These are phyloP conservation scores for Kurtzmaniella quercitrusa DNA, from an alignment of 1,139 yeast species.

Conservation along the genomic window DNA sequence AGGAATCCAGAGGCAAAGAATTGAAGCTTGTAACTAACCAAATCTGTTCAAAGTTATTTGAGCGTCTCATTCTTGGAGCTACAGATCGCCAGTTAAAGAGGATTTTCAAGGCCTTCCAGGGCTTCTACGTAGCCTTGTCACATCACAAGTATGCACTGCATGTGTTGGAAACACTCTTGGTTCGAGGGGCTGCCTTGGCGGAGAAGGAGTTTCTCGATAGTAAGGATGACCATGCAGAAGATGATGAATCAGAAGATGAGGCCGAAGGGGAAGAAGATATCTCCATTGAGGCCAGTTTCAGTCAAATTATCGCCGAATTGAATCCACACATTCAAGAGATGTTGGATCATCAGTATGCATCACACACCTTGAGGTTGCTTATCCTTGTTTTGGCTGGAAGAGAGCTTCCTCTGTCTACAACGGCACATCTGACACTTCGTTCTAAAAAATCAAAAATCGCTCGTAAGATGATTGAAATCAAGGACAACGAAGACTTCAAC, in stretches of 20 bases:
- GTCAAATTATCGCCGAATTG: slow-evolving; percentile 63
- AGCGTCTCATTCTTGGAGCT: slow-evolving; percentile 71
- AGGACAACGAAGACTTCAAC: slow-evolving; percentile 67
- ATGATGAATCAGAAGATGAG: slow-evolving; percentile 15
- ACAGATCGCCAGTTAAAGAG: slow-evolving; percentile 60
- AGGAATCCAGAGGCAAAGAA: slow-evolving; percentile 87
- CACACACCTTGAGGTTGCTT: slow-evolving; percentile 77
- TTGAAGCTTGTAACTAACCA: slow-evolving; percentile 90
- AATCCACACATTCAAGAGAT: slow-evolving; percentile 55
- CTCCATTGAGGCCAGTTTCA: slow-evolving; percentile 60
- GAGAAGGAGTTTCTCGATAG: slow-evolving; percentile 56
- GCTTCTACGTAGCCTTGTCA: slow-evolving; percentile 70
- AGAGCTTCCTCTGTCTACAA: slow-evolving; percentile 71
- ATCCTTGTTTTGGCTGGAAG: slow-evolving; percentile 73
- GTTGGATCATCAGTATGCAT: slow-evolving; percentile 75
- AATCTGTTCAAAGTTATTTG: slow-evolving; percentile 89
- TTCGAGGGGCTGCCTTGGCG: slow-evolving; percentile 68
- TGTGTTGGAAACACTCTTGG: slow-evolving; percentile 81
- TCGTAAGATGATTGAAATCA: slow-evolving; percentile 86
- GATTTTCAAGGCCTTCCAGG: slow-evolving; percentile 62
- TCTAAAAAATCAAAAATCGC: slow-evolving; percentile 87
- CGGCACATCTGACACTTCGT: slow-evolving; percentile 71
- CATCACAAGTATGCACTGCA: slow-evolving; percentile 92
- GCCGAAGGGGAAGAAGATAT: slow-evolving; percentile 28
- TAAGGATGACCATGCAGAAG: slow-evolving; percentile 26